Evolutionary conservation across 176 grass and related monocot genomes (phyloP).

Genomic region (Bolboschoenus planiculmis): DNA sequence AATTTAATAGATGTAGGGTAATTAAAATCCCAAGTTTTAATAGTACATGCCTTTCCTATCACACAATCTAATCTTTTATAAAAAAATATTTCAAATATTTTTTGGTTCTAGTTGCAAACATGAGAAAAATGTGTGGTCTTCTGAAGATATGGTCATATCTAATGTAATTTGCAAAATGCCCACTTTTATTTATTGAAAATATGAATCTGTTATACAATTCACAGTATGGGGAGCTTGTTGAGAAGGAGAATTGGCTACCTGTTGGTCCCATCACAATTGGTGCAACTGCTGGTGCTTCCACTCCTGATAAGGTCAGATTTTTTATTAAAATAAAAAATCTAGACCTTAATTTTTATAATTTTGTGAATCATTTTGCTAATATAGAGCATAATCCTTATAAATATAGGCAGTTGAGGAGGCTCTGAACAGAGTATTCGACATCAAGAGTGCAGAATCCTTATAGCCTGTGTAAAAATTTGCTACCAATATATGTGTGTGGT

Average conservation of each 20-base stretch:
- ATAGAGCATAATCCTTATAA: not conserved
- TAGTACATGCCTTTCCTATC: not conserved
- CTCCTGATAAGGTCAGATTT: slow-evolving; percentile 80
- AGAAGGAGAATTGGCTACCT: slow-evolving; percentile 82
- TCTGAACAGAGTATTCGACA: slow-evolving; percentile 67
- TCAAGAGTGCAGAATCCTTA: slow-evolving; percentile 79
- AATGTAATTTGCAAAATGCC: not conserved
- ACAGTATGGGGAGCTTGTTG: slow-evolving; percentile 87
- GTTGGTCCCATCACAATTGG: slow-evolving; percentile 76
- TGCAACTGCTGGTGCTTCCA: slow-evolving; percentile 87
- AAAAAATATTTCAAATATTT: not conserved
- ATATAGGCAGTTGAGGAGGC: slow-evolving; percentile 69
- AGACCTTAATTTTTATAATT: not conserved
- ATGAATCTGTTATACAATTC: slow-evolving; percentile 1
- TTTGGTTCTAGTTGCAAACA: not conserved
- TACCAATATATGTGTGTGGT: not conserved
- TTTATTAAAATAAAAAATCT: not conserved
- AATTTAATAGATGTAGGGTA: not conserved
- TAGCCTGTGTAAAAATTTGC: slow-evolving; percentile 37
- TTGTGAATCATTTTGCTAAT: not conserved
- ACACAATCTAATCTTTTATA: too few species aligned
- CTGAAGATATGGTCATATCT: not conserved
- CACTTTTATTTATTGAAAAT: slow-evolving; percentile 4
- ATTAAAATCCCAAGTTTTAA: not conserved
- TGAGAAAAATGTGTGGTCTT: not conserved